Evolutionary conservation across 1,284 basidiomycete genomes (phyloP), one percentile per base, ranked within the genome.

Genomic region (Heterobasidion irregulare): DNA sequence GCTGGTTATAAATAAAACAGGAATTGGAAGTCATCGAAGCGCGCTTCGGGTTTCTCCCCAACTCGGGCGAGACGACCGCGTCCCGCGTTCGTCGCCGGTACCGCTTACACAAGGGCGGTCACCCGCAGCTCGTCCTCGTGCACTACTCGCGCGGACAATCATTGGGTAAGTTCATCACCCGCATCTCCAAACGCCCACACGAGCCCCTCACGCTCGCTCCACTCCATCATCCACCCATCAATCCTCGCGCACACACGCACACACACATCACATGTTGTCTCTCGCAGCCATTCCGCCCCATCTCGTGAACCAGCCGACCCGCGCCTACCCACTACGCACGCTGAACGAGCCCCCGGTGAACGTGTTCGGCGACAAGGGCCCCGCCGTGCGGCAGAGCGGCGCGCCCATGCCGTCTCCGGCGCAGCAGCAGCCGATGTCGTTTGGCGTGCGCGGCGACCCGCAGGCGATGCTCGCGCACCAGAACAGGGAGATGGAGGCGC

Each of bases 21-120:
- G 88, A 91, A 67, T 73, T 92, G 8, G 89, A 92, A 70, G 74
- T 90, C 0, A 65, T 73, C 56, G 89, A 92, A 67, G 66, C 78
- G 47, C 88, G 85, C 63, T 83, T 71, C 63, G 89, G 89, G 2
- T 92, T 88, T 66, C 68, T 87, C n/a, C 89, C 89, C 9, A 77
- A 76, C 46, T 71, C 74, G 8, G 70, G 71, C 53, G 86, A 91
- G 59, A 67, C 70, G 8, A 69, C 66, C 55, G 88, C 88, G 19
- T 84, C 75, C 66, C 81, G 88, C 35, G 65, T 82, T 32, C 76
- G 89, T 50, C 71, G 86, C 50, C 79, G 86, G 6, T 92, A 79
- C 65, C 82, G 89, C 38, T 72, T 92, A 36, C 58, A 71, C 49
- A 87, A 86, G 64, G 86, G 86, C 18, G 86, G 86, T 0, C 79